These are phyloP conservation scores for Cymbopogon citratus DNA, from an alignment of 176 grass and related monocot species.

Conservation along the genomic window DNA sequence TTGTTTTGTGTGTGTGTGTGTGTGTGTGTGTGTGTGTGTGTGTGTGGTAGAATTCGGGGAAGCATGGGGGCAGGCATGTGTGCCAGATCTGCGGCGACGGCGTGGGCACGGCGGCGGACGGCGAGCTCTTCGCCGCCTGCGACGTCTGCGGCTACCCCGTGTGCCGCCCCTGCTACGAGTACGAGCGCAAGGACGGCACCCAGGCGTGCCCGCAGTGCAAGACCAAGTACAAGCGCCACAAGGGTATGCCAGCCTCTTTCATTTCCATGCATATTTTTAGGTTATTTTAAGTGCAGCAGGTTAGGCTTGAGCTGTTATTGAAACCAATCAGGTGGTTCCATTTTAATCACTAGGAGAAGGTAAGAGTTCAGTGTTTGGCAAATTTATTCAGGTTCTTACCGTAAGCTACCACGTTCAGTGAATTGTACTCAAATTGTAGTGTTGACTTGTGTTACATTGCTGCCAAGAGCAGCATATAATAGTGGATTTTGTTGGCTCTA, in stretches of 20 bases:
- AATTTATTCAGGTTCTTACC: background rate
- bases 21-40: background rate
- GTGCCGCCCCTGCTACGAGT: slow-evolving; percentile 91
- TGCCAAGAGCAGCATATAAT: background rate
- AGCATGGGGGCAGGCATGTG: slow-evolving; percentile 47
- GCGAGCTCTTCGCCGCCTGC: slow-evolving; percentile 85
- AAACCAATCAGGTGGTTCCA: background rate
- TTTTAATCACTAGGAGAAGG: background rate
- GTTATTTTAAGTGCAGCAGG: background rate
- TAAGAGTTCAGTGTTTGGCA: background rate
- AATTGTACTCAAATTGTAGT: background rate
- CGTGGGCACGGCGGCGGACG: slow-evolving; percentile 65
- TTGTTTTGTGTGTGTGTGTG: background rate
- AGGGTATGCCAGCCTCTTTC: slow-evolving; percentile 42
- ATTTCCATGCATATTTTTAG: background rate
- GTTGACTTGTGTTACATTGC: background rate
- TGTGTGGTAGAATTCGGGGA: slow-evolving; percentile 42
- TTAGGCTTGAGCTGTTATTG: background rate
- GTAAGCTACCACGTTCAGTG: background rate
- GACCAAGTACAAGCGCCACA: slow-evolving; percentile 91
- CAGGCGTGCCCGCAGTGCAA: slow-evolving; percentile 96
- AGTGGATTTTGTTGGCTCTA: background rate
- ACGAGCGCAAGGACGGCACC: slow-evolving; percentile 78
- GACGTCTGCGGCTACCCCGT: slow-evolving; percentile 79
- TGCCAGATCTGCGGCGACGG: slow-evolving; percentile 96